Evolutionary conservation across 2,329 filamentous ascomycete genomes (phyloP), one percentile per base, ranked within the genome.

Genomic region (Alternaria triticimaculans): DNA sequence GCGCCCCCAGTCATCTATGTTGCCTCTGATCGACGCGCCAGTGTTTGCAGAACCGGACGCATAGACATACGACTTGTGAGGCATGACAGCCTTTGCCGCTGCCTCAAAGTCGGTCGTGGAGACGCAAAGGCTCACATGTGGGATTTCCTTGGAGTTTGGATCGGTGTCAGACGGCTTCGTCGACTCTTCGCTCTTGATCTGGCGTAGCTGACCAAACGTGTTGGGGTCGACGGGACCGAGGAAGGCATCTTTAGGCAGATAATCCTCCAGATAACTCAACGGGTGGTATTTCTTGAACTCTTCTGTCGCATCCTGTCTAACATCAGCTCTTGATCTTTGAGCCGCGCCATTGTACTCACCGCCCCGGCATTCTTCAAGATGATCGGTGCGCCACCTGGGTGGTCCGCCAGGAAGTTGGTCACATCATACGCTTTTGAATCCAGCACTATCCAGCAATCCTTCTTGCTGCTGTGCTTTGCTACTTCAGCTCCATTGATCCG

Each of bases 361-460:
- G 73, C 76, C 83, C 87, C 86, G 46, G 80, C 83, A 51, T 79
- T 72, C 63, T 72, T 77, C 64, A 79, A 63, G 20, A 79, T 70
- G 4, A 79, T 77, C 2, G 74, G 68, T n/a, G 87, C 80, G 21
- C 88, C 88, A n/a, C 88, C 88, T 4, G 88, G 87, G 76, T 90
- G 88, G 54, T 88, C 82, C 8, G 84, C 83, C 6, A 88, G 81
- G 72, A 92, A 92, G 14, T 85, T 83, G 5, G 87, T 89, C 30
- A 92, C 80, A 76, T 92, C 87, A 80, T 89, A 92, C 6, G 92
- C 88, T 66, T 87, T 86, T 37, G 86, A 86, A 73, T 92, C 86
- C 9, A 92, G 84, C 6, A 91, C 88, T 54, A 92, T 86, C 90
- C 90, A 93, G 68, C 82, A 83, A 8, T 74, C 74, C 10, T 77